Conservation (phyloP, 2,329 filamentous ascomycete species). For the Golovinomyces cichoracearum region DNA sequence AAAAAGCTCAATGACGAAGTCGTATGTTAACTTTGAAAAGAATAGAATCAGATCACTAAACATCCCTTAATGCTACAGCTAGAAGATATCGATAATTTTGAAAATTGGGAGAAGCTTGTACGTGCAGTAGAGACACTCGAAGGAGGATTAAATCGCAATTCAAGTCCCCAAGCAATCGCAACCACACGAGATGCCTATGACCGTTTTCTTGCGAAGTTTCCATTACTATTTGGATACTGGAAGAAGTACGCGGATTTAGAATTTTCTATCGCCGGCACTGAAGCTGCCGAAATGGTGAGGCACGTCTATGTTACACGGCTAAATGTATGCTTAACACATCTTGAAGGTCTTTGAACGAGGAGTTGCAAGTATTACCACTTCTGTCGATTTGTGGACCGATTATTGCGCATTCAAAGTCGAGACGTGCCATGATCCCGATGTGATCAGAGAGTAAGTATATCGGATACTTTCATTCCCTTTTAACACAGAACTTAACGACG, state of each 20-base stretch:
- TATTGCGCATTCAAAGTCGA: conserved; percentile 97
- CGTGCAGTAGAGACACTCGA: conserved; percentile 62
- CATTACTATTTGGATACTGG: conserved; percentile 93
- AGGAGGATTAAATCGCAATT: conserved; percentile 86
- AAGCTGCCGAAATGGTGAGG: conserved; percentile 83
- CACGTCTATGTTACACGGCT: background rate
- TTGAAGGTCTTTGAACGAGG: conserved; percentile 75
- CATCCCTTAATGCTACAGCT: conserved; percentile 7
- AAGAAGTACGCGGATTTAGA: conserved; percentile 98
- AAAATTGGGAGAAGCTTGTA: conserved; percentile 81
- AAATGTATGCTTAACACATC: conserved; percentile 9
- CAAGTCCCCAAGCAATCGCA: conserved; percentile 74
- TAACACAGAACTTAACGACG: conserved; percentile 25
- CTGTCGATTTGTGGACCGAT: conserved; percentile 88
- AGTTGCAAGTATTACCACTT: conserved; percentile 74
- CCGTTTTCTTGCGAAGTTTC: conserved; percentile 79
- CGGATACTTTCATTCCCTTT: conserved; percentile 37
- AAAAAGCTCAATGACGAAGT: conserved; percentile 54
- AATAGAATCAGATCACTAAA: conserved; percentile 1
- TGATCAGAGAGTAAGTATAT: conserved; percentile 98
- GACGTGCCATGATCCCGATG: conserved; percentile 76
- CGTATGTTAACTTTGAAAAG: conserved; percentile 26
- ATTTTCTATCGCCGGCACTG: conserved; percentile 86
- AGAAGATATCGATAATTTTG: conserved; percentile 64
- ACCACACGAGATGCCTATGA: conserved; percentile 74